Evolutionary conservation across 2,329 filamentous ascomycete species (phyloP), one percentile per base, ranked within the genome.

Genomic region (Pseudohalonectria lignicola): DNA sequence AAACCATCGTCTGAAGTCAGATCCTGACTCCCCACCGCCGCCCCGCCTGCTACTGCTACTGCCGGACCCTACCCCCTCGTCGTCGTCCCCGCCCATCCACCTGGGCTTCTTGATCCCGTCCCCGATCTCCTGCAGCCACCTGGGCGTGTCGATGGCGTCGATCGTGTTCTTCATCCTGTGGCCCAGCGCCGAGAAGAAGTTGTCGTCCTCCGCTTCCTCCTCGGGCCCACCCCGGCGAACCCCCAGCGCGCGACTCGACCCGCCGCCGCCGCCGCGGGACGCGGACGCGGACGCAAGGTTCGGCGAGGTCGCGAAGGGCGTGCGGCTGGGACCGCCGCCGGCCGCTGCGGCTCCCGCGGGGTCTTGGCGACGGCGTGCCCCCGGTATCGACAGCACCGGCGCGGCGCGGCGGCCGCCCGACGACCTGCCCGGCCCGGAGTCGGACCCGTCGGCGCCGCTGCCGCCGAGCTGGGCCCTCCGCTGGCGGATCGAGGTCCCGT

Each of bases 151-250:
- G 2, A 86, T 71, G 1, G 78, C 82, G 43, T 96, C 90, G 37
- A 96, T 76, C 0, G 92, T 96, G 53, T 98, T 98, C 59, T 80
- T 84, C 49, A 98, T 79, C 26, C 90, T 73, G 53, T 93, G 84
- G 0, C 84, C 79, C 43, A 96, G 77, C 25, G 82, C 80, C 47
- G 84, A 74, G 52, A 96, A 87, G 57, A 94, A 86, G 46, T 80
- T 86, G 39, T 86, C 84, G 12, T 87, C 79, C 23, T 84, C 80
- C 1, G 74, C 69, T n/a, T 74, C 72, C 7, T 72, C 70, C 1
- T 28, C 59, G 47, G 57, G 46, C 17, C 56, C 36, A 19, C 49
- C 31, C 58, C 52, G 39, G 47, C 53, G 41, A n/a, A n/a, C n/a
- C n/a, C n/a, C n/a, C 49, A 54, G 45, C 37, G 55, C 47, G 21